Evolutionary conservation across 2,329 filamentous ascomycete species (phyloP), one percentile per base, ranked within the genome.

Genomic region (Aureobasidium sp.): DNA sequence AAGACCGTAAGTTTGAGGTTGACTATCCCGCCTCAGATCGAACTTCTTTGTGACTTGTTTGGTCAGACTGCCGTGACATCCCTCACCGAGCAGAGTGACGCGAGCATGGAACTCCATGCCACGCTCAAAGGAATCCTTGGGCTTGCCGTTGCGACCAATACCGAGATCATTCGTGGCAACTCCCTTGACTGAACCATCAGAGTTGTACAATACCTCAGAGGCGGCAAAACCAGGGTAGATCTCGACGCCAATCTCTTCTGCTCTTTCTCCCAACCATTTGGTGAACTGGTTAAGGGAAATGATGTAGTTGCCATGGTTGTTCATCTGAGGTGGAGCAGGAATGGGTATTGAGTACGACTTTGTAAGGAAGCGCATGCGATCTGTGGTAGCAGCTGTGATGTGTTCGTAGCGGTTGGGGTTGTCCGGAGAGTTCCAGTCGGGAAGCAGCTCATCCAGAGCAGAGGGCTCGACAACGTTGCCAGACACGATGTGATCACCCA

Each of bases 91-190:
- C 61, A 99, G 81, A 41, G 94, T 99, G 55, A 94, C 87, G 63
- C 89, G 83, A 7, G 94, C 93, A 71, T 96, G 91, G 73, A 99
- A 99, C 77, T 96, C 94, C 94, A 99, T 99, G 64, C 94, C 94
- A 64, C 94, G 84, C 80, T 97, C 92, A 71, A 97, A 99, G 7
- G 82, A 87, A 62, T 94, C 89, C 79, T 96, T 97, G 39, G 92
- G 85, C 74, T 88, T 88, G 42, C 93, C 93, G 69, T 89, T 84
- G 61, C 91, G 84, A 11, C 83, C 87, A 64, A 99, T 84, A 42
- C 94, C 94, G 25, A 97, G 79, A 71, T 99, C 94, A 71, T 97
- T 97, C 51, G 94, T 99, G 20, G 94, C 94, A 44, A 99, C 93
- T 67, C 94, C 94, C 75, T 87, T 87, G 57, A 99, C 94, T 1